Evolutionary conservation across 768 basidiomycete genomes (phyloP), one percentile per base, ranked within the genome.

Genomic region (Boletus sp.): DNA sequence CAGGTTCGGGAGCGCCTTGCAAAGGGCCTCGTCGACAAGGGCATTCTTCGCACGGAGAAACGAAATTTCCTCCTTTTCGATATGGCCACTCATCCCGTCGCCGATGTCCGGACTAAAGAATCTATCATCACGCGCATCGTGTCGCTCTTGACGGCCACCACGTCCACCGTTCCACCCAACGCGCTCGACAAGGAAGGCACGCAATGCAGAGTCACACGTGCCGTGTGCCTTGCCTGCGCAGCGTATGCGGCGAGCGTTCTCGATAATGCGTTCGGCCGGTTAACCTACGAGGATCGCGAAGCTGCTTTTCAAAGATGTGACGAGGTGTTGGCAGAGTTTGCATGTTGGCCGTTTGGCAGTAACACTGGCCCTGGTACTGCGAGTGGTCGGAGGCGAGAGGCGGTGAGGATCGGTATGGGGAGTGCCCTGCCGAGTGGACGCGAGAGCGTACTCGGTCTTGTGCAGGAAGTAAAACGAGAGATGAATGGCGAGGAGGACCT

Each of bases 51-150:
- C 47, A 99, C 96, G 15, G 97, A 98, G 71, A 98, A 99, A 70
- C 90, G 94, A 65, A 98, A 98, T 72, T 99, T 99, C 73, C 82
- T 99, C 47, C 79, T 99, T 30, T 99, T 99, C 74, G 96, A 99
- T 76, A 99, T 99, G 96, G 96, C 97, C 17, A 99, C 96, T 0
- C 96, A 99, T 70, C 97, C 96, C 2, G 90, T 98, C 47, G 92
- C 95, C 7, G 95, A 98, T 72, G 81, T 91, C 13, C 87, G 90
- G 54, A 87, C 86, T 9, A 98, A 98, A 68, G 93, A 94, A 67
- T 78, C 80, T 54, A 82, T 98, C 64, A 79, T 98, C 67, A 72
- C 77, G 14, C 88, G 95, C 32, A 79, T 87, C 29, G 80, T 90
- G 44, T 71, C 84, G 14, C 81, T 98, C 23, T 80, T 98, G 64